phyloP scores from a whole-genome alignment of 2,329 filamentous ascomycete genomes.

The Knoxdaviesia capensis region DNA sequence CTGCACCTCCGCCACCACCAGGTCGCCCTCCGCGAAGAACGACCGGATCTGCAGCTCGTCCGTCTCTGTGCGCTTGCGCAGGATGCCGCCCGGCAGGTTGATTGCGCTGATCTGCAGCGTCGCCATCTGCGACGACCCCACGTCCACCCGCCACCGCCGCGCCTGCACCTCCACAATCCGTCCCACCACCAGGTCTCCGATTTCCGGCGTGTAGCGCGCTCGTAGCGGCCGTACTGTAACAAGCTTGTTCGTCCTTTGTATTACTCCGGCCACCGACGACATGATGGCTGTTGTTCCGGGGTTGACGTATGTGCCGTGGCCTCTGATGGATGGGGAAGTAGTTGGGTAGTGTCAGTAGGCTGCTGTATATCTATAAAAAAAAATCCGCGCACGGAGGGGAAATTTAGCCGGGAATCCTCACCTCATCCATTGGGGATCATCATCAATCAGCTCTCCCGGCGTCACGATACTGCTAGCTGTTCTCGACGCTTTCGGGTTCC shows the following conservation, averaged over 20 bases:
- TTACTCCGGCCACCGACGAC: constrained; percentile 75
- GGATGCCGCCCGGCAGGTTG: constrained; percentile 83
- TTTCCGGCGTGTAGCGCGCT: constrained; percentile 85
- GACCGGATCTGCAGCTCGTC: constrained; percentile 92
- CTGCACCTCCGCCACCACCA: constrained; percentile 91
- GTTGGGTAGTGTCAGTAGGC: not conserved
- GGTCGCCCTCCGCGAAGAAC: constrained; percentile 92
- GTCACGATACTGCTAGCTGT: constrained; percentile 45
- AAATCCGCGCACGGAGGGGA: not conserved
- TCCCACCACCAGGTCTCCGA: constrained; percentile 86
- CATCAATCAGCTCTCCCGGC: constrained; percentile 72
- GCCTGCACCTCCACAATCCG: constrained; percentile 90
- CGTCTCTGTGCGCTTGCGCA: constrained; percentile 78
- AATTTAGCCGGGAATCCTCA: constrained; percentile 12
- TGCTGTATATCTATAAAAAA: not conserved
- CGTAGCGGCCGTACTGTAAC: constrained; percentile 79
- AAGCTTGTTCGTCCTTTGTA: constrained; percentile 91
- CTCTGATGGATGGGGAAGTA: constrained; percentile 28
- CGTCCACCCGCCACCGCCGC: constrained; percentile 85
- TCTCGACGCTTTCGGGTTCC: constrained; percentile 8
- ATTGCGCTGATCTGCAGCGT: constrained; percentile 72
- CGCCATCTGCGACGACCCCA: constrained; percentile 72
- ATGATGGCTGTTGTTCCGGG: constrained; percentile 47
- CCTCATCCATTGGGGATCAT: constrained; percentile 94
- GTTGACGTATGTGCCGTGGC: constrained; percentile 75